These are phyloP conservation scores for Phytophthora megakarya DNA, from an alignment of 352 stramenopile genomes.

Conservation along the genomic window DNA sequence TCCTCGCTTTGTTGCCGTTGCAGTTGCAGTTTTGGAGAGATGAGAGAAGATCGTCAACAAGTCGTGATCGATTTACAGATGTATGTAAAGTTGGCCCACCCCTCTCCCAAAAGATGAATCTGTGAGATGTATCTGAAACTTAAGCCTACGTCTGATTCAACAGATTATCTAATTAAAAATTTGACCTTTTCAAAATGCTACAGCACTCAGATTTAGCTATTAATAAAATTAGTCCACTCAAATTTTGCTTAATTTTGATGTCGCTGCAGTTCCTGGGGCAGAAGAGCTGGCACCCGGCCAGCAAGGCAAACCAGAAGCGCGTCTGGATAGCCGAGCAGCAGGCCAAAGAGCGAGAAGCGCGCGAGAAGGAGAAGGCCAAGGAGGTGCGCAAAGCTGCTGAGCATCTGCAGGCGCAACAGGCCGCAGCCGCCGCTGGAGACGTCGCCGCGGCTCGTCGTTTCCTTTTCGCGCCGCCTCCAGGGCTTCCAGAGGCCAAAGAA, in stretches of 20 bases:
- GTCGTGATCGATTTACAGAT: too few relatives aligned
- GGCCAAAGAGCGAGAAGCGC: constrained; percentile 49
- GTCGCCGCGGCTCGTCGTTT: constrained; percentile 54
- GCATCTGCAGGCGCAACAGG: constrained; percentile 54
- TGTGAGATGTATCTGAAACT: too few relatives aligned
- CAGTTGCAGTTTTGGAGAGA: too few relatives aligned
- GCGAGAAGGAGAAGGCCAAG: constrained; percentile 62
- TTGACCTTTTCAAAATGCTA: too few relatives aligned
- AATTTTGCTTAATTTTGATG: too few relatives aligned
- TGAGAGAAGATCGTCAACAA: too few relatives aligned
- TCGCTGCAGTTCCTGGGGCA: constrained; percentile 83
- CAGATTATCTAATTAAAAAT: too few relatives aligned
- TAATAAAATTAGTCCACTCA: constrained; percentile 3
- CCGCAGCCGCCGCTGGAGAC: constrained; percentile 65
- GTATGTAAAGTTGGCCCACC: too few relatives aligned
- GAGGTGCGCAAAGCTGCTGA: constrained; percentile 74
- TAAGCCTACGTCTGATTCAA: too few relatives aligned
- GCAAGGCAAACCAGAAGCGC: constrained; percentile 83
- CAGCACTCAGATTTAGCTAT: background rate
- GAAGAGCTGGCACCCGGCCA: constrained; percentile 82
- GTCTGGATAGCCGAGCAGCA: constrained; percentile 87
- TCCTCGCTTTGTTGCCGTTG: too few relatives aligned
- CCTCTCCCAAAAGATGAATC: too few relatives aligned
- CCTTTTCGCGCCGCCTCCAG: constrained; percentile 74
- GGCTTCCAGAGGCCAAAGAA: constrained; percentile 50